Evolutionary conservation across 202 grass and related monocot genomes (phyloP).

Genomic region (Dendrocalamus latiflorus): DNA sequence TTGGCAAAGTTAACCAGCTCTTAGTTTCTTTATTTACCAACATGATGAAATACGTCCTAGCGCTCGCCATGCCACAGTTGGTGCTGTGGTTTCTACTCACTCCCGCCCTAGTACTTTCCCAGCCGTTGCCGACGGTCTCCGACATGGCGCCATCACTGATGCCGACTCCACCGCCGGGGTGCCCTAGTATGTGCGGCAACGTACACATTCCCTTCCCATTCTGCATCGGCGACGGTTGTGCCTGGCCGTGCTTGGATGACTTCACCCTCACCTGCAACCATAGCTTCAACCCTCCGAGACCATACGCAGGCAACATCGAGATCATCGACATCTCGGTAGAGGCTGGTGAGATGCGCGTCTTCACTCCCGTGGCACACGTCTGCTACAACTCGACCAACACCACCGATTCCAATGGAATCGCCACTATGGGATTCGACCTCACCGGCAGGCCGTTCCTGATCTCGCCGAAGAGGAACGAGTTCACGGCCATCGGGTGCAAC

Average conservation of each 20-base stretch:
- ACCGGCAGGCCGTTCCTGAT: too few relatives aligned
- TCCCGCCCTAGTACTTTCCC: background rate
- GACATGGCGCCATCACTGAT: too few relatives aligned
- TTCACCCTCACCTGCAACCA: background rate
- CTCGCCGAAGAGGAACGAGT: too few relatives aligned
- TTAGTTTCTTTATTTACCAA: background rate
- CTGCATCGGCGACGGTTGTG: too few relatives aligned
- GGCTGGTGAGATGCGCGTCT: background rate
- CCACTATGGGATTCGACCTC: too few relatives aligned
- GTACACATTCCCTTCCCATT: too few relatives aligned
- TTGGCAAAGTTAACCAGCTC: too few relatives aligned
- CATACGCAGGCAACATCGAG: background rate
- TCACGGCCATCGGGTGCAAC: too few relatives aligned
- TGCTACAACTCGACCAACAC: background rate
- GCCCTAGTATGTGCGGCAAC: too few relatives aligned
- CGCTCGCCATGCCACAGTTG: background rate
- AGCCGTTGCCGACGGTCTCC: background rate
- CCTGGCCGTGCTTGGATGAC: too few relatives aligned
- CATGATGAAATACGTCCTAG: background rate
- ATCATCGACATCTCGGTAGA: background rate
- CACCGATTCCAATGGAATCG: too few relatives aligned
- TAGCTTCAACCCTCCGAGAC: background rate
- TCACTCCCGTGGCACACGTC: background rate
- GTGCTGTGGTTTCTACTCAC: background rate
- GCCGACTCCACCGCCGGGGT: too few relatives aligned